Percentiles rank a stretch among this genome's conserved stretches.
Evolutionary conservation across 176 grass and related monocot species (phyloP).

Genomic region (Ampelocalamus luodianensis): DNA sequence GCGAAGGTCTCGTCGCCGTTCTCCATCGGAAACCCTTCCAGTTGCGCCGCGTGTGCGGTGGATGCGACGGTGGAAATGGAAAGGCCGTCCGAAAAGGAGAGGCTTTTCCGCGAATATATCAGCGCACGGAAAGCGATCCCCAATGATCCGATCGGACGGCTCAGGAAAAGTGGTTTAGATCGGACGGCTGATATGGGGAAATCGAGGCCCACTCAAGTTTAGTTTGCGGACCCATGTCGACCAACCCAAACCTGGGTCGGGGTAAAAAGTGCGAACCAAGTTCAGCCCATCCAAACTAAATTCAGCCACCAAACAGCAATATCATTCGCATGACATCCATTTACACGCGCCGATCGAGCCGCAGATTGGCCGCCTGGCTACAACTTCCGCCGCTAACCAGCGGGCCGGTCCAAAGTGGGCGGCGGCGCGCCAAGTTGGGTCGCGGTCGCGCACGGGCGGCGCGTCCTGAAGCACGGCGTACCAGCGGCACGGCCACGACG

Average conservation of each 20-base stretch:
- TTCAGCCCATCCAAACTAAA: background rate
- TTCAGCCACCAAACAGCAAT: too few relatives aligned
- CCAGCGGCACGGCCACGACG: background rate
- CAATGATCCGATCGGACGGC: slow-evolving; percentile 21
- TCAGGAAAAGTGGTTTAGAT: rapidly evolving
- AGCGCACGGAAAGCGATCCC: background rate
- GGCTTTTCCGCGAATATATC: slow-evolving; percentile 27
- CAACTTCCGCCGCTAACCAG: too few relatives aligned
- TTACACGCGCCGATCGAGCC: too few relatives aligned
- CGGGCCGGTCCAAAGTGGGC: too few relatives aligned
- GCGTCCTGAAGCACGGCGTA: background rate
- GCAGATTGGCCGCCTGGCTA: too few relatives aligned
- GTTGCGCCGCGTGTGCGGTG: slow-evolving; percentile 34
- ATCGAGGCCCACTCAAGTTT: background rate
- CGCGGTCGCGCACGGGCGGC: too few relatives aligned
- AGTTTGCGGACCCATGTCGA: background rate
- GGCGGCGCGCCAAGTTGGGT: too few relatives aligned
- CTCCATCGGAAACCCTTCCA: slow-evolving; percentile 52
- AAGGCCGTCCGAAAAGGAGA: background rate
- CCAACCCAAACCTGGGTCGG: background rate
- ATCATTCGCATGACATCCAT: too few relatives aligned
- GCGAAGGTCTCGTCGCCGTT: slow-evolving; percentile 63
- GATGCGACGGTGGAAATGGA: slow-evolving; percentile 34
- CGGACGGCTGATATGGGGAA: background rate
- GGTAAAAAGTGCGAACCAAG: background rate